Evolutionary conservation across 805 yeast genomes (phyloP).

Genomic region (Candida patagonica): DNA sequence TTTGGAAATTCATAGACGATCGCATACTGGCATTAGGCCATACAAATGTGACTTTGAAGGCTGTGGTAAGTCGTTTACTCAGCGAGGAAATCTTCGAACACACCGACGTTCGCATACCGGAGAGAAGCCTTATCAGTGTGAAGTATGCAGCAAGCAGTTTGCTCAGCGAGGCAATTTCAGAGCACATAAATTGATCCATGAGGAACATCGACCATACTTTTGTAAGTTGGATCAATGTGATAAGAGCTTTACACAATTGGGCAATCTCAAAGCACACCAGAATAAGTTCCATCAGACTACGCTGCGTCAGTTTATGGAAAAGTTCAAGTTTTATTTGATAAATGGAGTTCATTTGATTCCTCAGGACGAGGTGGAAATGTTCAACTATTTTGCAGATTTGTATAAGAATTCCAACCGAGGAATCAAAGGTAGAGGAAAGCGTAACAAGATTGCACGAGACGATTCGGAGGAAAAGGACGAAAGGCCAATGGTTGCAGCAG

Average conservation of each 20-base stretch:
- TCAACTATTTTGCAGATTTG: slow-evolving; percentile 69
- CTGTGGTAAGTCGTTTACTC: slow-evolving; percentile 78
- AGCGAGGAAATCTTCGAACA: slow-evolving; percentile 82
- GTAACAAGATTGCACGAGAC: slow-evolving; percentile 19
- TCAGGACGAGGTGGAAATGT: slow-evolving; percentile 52
- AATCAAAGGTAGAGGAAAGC: slow-evolving; percentile 81
- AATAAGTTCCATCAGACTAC: slow-evolving; percentile 77
- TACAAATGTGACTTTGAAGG: slow-evolving; percentile 54
- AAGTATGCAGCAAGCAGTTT: slow-evolving; percentile 63
- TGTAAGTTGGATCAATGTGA: slow-evolving; percentile 77
- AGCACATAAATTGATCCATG: slow-evolving; percentile 79
- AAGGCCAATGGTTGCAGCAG: too few relatives aligned
- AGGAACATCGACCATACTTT: slow-evolving; percentile 63
- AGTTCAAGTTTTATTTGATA: slow-evolving; percentile 25
- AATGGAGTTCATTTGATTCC: slow-evolving; percentile 36
- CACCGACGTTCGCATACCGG: slow-evolving; percentile 85
- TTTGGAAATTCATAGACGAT: slow-evolving; percentile 77
- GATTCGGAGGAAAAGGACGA: slow-evolving; percentile 3
- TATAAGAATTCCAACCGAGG: slow-evolving; percentile 89
- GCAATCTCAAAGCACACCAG: slow-evolving; percentile 90
- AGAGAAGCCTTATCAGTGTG: slow-evolving; percentile 81
- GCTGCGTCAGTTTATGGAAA: slow-evolving; percentile 52
- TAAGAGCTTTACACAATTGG: slow-evolving; percentile 82
- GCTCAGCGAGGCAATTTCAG: slow-evolving; percentile 89
- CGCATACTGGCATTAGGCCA: slow-evolving; percentile 82